A percentile compares a stretch with the other conserved stretches of the same genome.
Conservation (phyloP, 139 green algal genomes). For the Nannochloris sp. region DNA sequence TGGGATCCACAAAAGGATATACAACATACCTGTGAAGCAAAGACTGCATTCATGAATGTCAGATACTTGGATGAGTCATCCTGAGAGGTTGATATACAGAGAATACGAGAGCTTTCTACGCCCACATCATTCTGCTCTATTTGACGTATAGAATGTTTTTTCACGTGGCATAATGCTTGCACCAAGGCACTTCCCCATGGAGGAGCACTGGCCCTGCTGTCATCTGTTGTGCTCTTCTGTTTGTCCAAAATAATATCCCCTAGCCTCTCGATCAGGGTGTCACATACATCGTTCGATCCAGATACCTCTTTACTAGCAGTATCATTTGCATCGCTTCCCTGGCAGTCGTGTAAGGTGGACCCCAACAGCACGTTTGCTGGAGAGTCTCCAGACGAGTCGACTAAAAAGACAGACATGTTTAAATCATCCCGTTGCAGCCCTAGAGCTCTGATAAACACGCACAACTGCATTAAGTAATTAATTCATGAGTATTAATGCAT, state of each 20-base stretch:
- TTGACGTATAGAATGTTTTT: too few relatives aligned
- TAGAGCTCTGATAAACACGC: background rate
- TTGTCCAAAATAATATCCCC: too few relatives aligned
- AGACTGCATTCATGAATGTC: constrained; percentile 63
- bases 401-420: background rate
- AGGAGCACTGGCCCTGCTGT: too few relatives aligned
- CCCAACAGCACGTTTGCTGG: too few relatives aligned
- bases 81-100: constrained; percentile 34
- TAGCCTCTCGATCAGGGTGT: too few relatives aligned
- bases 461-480: background rate
- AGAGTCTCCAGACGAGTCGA: background rate
- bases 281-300: too few relatives aligned
- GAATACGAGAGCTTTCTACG: constrained; percentile 24
- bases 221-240: too few relatives aligned
- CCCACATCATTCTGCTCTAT: background rate
- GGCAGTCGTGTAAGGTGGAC: too few relatives aligned
- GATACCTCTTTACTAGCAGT: too few relatives aligned
- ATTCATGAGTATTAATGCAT: background rate
- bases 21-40: constrained; percentile 32
- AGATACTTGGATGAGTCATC: constrained; percentile 57
- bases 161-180: too few relatives aligned
- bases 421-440: background rate
- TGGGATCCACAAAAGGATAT: background rate
- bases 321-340: too few relatives aligned
- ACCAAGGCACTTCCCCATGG: too few relatives aligned